These are phyloP conservation scores for Yamadazyma tumulicola DNA, from an alignment of 805 yeast genomes.

Conservation along the genomic window DNA sequence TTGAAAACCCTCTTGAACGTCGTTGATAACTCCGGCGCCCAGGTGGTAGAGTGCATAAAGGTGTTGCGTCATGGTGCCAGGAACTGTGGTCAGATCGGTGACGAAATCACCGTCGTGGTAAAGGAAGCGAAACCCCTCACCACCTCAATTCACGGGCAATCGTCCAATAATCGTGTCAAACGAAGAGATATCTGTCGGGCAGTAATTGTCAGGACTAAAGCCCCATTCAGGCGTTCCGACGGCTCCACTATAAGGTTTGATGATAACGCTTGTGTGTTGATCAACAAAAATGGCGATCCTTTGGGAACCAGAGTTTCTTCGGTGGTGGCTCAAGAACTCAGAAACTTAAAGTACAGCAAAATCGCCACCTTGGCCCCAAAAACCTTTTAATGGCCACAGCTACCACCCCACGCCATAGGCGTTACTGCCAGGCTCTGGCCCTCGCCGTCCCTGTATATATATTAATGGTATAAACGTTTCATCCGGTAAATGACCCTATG, in stretches of 20 bases:
- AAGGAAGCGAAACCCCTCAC: constrained; percentile 82
- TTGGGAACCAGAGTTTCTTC: constrained; percentile 89
- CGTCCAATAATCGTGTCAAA: constrained; percentile 76
- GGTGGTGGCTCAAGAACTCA: constrained; percentile 87
- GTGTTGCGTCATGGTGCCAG: constrained; percentile 86
- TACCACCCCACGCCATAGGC: too few relatives aligned
- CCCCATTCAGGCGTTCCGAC: constrained; percentile 71
- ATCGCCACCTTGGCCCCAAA: constrained; percentile 90
- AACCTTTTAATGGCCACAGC: constrained; percentile 23
- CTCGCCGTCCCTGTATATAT: too few relatives aligned
- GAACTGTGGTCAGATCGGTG: constrained; percentile 83
- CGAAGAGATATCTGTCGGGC: constrained; percentile 96
- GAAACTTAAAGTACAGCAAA: constrained; percentile 78
- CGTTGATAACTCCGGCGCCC: constrained; percentile 95
- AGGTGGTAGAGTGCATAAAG: constrained; percentile 91
- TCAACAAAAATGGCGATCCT: constrained; percentile 91
- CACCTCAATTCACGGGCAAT: constrained; percentile 67
- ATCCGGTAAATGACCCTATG: constrained; percentile 10
- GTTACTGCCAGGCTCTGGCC: too few relatives aligned
- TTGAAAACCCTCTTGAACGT: constrained; percentile 85
- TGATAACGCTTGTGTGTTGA: constrained; percentile 94
- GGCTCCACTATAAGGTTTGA: constrained; percentile 86
- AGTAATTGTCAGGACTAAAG: constrained; percentile 89
- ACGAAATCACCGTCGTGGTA: constrained; percentile 89
- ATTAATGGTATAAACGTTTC: background rate